Percentiles rank a stretch among this genome's conserved stretches.
Conservation (phyloP, 441 rosid genomes). For the Erodium moschatum region DNA sequence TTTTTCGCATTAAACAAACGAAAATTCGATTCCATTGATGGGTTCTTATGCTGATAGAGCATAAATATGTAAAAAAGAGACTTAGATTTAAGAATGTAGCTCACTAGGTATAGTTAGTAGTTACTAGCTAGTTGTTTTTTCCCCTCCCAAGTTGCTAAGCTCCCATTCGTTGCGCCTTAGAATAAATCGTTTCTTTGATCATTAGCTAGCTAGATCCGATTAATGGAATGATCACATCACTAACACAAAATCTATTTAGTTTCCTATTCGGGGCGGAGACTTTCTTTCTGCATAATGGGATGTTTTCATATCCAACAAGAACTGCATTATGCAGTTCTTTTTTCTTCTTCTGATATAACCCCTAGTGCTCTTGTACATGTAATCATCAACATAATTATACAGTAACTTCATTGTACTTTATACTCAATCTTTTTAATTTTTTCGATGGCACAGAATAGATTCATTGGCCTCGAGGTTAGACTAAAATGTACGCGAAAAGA, state of each 20-base stretch:
- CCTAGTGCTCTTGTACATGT: too few species aligned
- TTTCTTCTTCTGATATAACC: too few species aligned
- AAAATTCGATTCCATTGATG: background rate
- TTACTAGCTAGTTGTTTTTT: too few species aligned
- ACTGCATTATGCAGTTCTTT: too few species aligned
- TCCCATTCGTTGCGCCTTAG: background rate
- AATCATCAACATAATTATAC: background rate
- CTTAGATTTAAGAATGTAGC: slow-evolving; percentile 1
- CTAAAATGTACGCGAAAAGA: background rate
- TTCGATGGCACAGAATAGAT: background rate
- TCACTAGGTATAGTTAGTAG: background rate
- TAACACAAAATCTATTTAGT: slow-evolving; percentile 17
- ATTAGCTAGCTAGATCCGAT: slow-evolving; percentile 9
- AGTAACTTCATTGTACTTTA: background rate
- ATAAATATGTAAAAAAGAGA: background rate
- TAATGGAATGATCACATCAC: slow-evolving; percentile 15
- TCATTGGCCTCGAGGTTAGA: background rate
- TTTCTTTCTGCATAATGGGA: background rate
- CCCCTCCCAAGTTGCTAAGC: background rate
- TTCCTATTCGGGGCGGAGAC: slow-evolving; percentile 22
- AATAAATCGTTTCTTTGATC: background rate
- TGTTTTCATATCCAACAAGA: background rate
- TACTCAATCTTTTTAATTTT: background rate
- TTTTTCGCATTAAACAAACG: background rate
- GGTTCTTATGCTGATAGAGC: background rate